Conservation (phyloP, 257 asterid genomes). For the Lycium barbarum region DNA sequence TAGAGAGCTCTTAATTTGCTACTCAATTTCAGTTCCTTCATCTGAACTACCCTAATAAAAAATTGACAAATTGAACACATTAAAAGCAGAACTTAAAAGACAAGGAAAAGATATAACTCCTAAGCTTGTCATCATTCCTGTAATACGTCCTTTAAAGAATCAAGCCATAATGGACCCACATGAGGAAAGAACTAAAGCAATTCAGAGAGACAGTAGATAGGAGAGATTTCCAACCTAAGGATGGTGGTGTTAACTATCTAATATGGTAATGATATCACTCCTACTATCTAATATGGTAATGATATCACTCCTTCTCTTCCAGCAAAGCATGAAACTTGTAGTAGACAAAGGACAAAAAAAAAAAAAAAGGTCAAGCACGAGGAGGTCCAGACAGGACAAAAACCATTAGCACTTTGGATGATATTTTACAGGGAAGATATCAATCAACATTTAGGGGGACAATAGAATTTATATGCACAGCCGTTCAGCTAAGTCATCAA, state of each 20-base stretch:
- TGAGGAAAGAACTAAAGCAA: background rate
- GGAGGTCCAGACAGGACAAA: background rate
- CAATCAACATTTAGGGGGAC: background rate
- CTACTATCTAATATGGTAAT: background rate
- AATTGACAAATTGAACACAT: background rate
- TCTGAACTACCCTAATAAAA: background rate
- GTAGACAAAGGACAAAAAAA: background rate
- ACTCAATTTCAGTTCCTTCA: background rate
- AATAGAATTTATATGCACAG: background rate
- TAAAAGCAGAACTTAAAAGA: background rate
- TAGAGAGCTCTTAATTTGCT: background rate
- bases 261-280: background rate
- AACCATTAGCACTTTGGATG: background rate
- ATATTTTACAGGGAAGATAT: background rate
- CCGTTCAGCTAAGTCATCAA: background rate
- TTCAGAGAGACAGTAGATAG: background rate
- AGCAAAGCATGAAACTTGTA: background rate
- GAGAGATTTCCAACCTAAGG: background rate
- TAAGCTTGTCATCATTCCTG: background rate
- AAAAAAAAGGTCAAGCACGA: background rate
- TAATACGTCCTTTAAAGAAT: background rate
- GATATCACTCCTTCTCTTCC: background rate
- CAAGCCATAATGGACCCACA: background rate
- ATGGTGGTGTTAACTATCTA: background rate
- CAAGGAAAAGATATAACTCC: background rate